These are phyloP conservation scores for Myrmaecium sp. DNA, from an alignment of 2,329 filamentous ascomycete species.

Conservation along the genomic window DNA sequence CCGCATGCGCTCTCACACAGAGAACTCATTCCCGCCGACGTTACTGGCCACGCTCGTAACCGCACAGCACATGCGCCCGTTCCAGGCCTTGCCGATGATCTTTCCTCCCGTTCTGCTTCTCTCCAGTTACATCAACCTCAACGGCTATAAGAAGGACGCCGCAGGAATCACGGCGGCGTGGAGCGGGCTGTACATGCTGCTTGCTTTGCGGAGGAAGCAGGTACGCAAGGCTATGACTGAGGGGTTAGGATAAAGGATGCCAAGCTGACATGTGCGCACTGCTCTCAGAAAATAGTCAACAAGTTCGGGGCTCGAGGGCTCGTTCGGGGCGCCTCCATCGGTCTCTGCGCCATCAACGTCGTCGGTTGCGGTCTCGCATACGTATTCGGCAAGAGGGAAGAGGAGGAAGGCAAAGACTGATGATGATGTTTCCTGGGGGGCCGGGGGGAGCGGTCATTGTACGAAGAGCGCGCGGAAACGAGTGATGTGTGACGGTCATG, in stretches of 20 bases:
- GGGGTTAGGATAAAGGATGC: constrained; percentile 1
- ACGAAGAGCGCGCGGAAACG: too few relatives aligned
- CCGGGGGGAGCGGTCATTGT: too few relatives aligned
- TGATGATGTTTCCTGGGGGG: constrained; percentile 1
- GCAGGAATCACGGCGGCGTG: constrained; percentile 48
- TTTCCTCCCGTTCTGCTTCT: constrained; percentile 51
- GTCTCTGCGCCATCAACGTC: constrained; percentile 33
- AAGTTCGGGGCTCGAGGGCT: constrained; percentile 34
- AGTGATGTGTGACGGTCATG: too few relatives aligned
- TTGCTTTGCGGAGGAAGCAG: constrained; percentile 41
- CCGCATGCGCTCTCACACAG: constrained; percentile 23
- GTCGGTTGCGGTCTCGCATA: constrained; percentile 35
- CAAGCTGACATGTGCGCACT: constrained; percentile 1
- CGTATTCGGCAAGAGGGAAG: constrained; percentile 29
- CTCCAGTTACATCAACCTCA: constrained; percentile 47
- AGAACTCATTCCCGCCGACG: constrained; percentile 46
- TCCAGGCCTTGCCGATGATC: constrained; percentile 47
- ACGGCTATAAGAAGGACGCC: constrained; percentile 43
- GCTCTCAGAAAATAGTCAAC: constrained; percentile 21
- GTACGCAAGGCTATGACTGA: constrained; percentile 9
- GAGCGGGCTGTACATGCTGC: constrained; percentile 46
- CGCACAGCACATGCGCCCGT: constrained; percentile 49
- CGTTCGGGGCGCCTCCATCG: constrained; percentile 35
- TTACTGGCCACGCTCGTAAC: constrained; percentile 49
- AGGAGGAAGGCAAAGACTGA: constrained; percentile 9